Percentiles rank a stretch among this genome's conserved stretches.
Conservation (phyloP, 257 asterid species). For the Solanum appendiculatum region DNA sequence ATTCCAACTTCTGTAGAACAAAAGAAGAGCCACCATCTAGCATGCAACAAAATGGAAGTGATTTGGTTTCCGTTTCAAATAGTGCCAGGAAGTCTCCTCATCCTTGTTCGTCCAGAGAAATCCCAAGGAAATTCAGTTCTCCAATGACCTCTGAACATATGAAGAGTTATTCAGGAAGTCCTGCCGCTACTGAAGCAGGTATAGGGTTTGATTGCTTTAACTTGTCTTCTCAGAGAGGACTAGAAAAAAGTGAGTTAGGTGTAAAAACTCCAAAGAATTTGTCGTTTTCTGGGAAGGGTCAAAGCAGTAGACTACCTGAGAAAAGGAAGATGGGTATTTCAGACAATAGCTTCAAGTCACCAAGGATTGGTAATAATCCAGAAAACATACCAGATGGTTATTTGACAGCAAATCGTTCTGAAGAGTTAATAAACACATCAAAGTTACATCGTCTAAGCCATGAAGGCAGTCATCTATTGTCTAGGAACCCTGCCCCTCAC, state of each 20-base stretch:
- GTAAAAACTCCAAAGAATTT: not conserved
- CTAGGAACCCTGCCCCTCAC: not conserved
- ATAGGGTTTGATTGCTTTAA: constrained; percentile 18
- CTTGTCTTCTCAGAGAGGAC: constrained; percentile 10
- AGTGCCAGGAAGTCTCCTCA: constrained; percentile 35
- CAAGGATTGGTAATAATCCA: constrained; percentile 9
- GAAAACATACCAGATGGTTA: constrained; percentile 16
- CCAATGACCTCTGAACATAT: constrained; percentile 18
- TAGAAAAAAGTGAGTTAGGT: constrained; percentile 3
- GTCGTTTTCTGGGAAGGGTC: constrained; percentile 22
- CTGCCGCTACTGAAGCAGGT: constrained; percentile 8
- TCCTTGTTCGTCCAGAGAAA: constrained; percentile 19
- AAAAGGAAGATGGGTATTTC: constrained; percentile 31
- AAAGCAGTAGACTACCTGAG: constrained; percentile 17
- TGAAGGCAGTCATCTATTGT: not conserved
- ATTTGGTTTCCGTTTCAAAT: constrained; percentile 24
- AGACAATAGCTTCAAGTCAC: constrained; percentile 27
- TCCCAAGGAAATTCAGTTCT: constrained; percentile 24
- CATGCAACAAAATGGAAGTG: constrained; percentile 19
- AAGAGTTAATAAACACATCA: not conserved
- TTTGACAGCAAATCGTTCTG: constrained; percentile 7
- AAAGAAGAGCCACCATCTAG: constrained; percentile 16
- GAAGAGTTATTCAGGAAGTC: constrained; percentile 19
- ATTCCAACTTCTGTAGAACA: constrained; percentile 11
- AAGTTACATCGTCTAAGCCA: not conserved